Conservation (phyloP, 371 early-diverging fungal species). For the Mucor plumbeus region DNA sequence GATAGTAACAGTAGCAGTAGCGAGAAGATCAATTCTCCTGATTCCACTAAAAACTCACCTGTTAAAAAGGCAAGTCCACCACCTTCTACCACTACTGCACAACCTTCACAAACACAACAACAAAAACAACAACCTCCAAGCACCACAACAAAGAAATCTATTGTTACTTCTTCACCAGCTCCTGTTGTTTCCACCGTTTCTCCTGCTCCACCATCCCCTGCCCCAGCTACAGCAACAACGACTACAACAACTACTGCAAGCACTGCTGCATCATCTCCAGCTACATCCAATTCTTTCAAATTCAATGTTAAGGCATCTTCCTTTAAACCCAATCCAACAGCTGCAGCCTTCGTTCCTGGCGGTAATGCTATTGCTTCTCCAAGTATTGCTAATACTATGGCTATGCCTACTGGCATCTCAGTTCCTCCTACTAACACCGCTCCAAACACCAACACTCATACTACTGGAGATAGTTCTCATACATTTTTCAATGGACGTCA, state of each 20-base stretch:
- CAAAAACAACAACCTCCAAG: neutral
- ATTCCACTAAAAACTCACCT: neutral
- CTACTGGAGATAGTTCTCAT: constrained; percentile 22
- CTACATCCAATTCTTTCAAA: constrained; percentile 61
- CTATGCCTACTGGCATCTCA: neutral
- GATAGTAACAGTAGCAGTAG: neutral
- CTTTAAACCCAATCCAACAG: constrained; percentile 87
- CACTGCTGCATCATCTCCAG: constrained; percentile 27
- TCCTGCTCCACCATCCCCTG: constrained; percentile 17
- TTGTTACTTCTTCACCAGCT: neutral
- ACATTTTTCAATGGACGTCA: constrained; percentile 41
- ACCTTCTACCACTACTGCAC: neutral
- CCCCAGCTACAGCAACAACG: constrained; percentile 17
- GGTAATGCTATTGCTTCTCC: neutral
- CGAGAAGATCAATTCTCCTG: neutral
- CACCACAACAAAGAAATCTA: constrained; percentile 4
- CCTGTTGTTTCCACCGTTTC: neutral
- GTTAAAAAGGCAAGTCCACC: neutral
- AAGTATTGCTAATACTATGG: neutral
- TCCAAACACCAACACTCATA: neutral
- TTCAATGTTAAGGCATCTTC: constrained; percentile 87
- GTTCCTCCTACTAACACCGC: neutral
- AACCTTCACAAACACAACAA: neutral
- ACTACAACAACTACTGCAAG: constrained; percentile 29
- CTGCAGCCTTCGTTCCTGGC: constrained; percentile 76